A percentile compares a stretch with the other conserved stretches of the same genome.
Evolutionary conservation across 2,329 filamentous ascomycete species (phyloP).

Genomic region (Aureobasidium sp.): DNA sequence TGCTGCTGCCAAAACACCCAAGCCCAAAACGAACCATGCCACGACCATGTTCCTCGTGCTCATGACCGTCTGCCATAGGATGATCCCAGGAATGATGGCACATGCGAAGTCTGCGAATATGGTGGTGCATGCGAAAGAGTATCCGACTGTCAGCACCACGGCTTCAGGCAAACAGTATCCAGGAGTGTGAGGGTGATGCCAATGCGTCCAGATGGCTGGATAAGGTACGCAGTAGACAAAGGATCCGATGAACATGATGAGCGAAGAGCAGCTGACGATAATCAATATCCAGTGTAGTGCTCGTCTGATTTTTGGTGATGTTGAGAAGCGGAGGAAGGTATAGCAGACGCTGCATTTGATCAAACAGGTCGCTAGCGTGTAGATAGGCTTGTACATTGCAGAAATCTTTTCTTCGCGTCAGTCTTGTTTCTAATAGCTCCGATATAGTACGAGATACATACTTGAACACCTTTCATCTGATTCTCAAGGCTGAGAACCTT

Average conservation of each 20-base stretch:
- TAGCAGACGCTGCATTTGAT: constrained; percentile 12
- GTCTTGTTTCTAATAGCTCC: background rate
- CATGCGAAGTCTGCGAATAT: constrained; percentile 3
- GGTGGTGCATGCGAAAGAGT: background rate
- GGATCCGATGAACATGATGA: constrained; percentile 1
- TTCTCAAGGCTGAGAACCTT: background rate
- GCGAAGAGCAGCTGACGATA: constrained; percentile 1
- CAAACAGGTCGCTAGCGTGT: constrained; percentile 4
- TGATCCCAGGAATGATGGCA: constrained; percentile 3
- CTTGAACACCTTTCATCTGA: constrained; percentile 5
- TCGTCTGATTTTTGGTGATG: background rate
- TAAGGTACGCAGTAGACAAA: constrained; percentile 7
- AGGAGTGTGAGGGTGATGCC: constrained; percentile 3
- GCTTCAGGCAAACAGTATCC: constrained; percentile 9
- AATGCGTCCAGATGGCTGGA: constrained; percentile 4
- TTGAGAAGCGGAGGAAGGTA: constrained; percentile 4
- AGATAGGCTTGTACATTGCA: constrained; percentile 6
- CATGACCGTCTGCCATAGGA: constrained; percentile 2
- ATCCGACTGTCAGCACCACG: constrained; percentile 6
- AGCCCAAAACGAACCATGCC: background rate
- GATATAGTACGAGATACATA: background rate
- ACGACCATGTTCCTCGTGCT: background rate
- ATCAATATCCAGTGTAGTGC: constrained; percentile 6
- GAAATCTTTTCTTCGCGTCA: background rate
- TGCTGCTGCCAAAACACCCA: background rate